A percentile compares a stretch with the other conserved stretches of the same genome.
phyloP scores from a whole-genome alignment of 257 asterid species.

The Marsdenia floribunda region DNA sequence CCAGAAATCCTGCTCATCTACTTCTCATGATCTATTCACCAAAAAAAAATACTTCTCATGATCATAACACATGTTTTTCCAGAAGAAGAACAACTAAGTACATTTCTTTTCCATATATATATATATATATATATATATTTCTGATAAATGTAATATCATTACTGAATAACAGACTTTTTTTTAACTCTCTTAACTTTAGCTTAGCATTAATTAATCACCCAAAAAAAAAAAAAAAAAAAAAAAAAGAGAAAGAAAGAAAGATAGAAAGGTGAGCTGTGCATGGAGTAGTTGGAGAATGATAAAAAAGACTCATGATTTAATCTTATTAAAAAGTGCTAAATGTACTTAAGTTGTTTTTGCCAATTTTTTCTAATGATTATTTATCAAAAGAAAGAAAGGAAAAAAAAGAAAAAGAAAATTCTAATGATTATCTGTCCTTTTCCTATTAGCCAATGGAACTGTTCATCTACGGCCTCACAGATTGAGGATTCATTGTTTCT shows the following conservation, averaged over 20 bases:
- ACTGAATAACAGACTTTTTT: too few relatives aligned
- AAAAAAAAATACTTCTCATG: constrained; percentile 39
- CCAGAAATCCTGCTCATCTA: constrained; percentile 43
- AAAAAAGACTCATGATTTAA: constrained; percentile 14
- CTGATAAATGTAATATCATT: too few relatives aligned
- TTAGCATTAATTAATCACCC: too few relatives aligned
- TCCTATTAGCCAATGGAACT: constrained; percentile 5
- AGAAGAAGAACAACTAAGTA: constrained; percentile 4
- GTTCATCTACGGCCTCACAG: not conserved
- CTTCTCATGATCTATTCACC: constrained; percentile 37
- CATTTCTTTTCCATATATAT: too few relatives aligned
- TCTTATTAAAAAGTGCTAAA: constrained; percentile 17
- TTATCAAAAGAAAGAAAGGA: too few relatives aligned
- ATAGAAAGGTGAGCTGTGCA: not conserved
- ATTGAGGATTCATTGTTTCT: too few relatives aligned
- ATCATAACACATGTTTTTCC: constrained; percentile 12
- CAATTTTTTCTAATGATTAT: not conserved
- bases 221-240: too few relatives aligned
- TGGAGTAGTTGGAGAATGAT: constrained; percentile 9
- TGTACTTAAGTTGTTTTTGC: constrained; percentile 2
- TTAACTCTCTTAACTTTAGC: too few relatives aligned
- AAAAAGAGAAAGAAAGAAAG: too few relatives aligned
- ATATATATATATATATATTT: too few relatives aligned
- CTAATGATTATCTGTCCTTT: constrained; percentile 9
- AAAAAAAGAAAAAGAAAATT: too few relatives aligned